Evolutionary conservation across 2,329 filamentous ascomycete genomes (phyloP).

Genomic region (Pestalotiopsis sp.): DNA sequence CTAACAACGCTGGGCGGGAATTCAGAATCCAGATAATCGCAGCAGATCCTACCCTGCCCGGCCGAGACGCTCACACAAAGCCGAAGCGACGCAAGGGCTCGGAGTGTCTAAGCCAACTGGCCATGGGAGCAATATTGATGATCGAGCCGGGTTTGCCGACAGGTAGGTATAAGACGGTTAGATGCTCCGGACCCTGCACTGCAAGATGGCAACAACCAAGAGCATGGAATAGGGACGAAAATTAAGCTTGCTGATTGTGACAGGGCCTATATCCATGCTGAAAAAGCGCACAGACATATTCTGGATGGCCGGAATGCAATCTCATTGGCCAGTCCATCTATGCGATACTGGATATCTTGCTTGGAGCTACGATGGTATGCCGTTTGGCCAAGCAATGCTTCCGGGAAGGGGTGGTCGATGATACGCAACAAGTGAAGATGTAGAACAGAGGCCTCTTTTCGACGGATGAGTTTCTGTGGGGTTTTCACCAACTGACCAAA

Average conservation of each 20-base stretch:
- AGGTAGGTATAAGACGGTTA: not conserved
- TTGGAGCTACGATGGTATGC: not conserved
- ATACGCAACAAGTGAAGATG: not conserved
- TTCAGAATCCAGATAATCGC: not conserved
- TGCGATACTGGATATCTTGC: not conserved
- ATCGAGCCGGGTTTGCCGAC: slow-evolving; percentile 4
- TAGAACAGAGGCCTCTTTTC: too few species aligned
- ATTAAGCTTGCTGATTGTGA: not conserved
- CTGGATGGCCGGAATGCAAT: not conserved
- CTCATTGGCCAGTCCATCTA: not conserved
- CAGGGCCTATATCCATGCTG: not conserved
- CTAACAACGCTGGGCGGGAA: not conserved
- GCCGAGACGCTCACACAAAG: not conserved
- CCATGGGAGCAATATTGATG: not conserved
- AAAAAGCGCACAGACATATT: slow-evolving; percentile 7
- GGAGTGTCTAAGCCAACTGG: not conserved
- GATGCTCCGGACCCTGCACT: not conserved
- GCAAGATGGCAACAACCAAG: not conserved
- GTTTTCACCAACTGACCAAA: too few species aligned
- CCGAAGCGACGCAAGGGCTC: not conserved
- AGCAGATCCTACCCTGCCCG: not conserved
- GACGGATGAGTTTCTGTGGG: too few species aligned
- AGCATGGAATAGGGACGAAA: not conserved
- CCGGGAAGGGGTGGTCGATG: not conserved
- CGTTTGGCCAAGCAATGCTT: not conserved